Conservation (phyloP, 257 asterid species). For the Solanum tarijense region DNA sequence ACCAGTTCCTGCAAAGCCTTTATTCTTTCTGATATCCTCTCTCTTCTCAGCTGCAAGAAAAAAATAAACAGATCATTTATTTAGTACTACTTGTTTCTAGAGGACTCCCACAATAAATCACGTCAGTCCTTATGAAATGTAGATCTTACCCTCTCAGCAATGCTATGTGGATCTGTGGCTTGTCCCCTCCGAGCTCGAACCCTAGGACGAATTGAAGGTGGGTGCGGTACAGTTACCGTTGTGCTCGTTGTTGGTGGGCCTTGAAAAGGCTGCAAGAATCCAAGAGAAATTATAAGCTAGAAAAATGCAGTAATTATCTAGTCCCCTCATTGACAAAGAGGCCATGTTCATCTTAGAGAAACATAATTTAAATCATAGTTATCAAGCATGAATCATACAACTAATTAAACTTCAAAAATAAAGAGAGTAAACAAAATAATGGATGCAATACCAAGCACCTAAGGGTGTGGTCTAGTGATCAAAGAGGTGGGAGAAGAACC, state of each 20-base stretch:
- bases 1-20: constrained; percentile 91
- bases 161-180: constrained; percentile 93
- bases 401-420: not conserved
- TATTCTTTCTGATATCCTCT: constrained; percentile 79
- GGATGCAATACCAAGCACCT: not conserved
- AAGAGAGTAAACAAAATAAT: not conserved
- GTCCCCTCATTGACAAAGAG: not conserved
- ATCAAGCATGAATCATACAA: not conserved
- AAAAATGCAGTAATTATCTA: not conserved
- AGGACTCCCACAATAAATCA: not conserved
- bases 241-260: constrained; percentile 62
- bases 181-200: constrained; percentile 86
- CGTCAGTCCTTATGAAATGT: not conserved
- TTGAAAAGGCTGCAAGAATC: constrained; percentile 47
- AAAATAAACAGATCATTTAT: constrained; percentile 8
- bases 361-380: not conserved
- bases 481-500: not conserved
- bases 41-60: constrained; percentile 58
- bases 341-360: not conserved
- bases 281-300: not conserved
- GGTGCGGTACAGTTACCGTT: constrained; percentile 52
- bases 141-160: constrained; percentile 68
- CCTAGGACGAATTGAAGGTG: constrained; percentile 70
- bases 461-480: not conserved
- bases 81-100: not conserved